Evolutionary conservation across 495 filamentous ascomycete genomes (phyloP).

Genomic region (Barbatosphaeria neglecta): DNA sequence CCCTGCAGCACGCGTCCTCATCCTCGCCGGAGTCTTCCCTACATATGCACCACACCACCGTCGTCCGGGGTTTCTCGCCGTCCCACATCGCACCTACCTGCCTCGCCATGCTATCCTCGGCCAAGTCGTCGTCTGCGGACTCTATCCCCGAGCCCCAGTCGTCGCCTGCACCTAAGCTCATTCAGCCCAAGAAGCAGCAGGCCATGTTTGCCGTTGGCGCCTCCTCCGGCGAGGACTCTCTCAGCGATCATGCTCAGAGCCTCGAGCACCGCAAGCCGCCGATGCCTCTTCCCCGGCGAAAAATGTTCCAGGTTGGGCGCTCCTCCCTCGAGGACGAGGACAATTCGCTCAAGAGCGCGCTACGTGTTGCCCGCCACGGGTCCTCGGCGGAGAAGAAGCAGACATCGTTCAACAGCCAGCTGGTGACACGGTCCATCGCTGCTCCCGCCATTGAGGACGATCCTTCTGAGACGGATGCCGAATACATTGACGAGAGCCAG

Average conservation of each 20-base stretch:
- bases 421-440: slow-evolving; percentile 52
- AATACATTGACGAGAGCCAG: slow-evolving; percentile 56
- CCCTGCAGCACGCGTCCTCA: slow-evolving; percentile 22
- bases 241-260: slow-evolving; percentile 28
- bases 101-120: slow-evolving; percentile 16
- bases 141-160: slow-evolving; percentile 31
- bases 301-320: slow-evolving; percentile 69
- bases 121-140: slow-evolving; percentile 12
- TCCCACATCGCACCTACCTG: slow-evolving; percentile 55
- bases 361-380: slow-evolving; percentile 37
- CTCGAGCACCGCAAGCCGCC: slow-evolving; percentile 37
- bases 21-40: slow-evolving; percentile 12
- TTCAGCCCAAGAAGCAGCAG: slow-evolving; percentile 35
- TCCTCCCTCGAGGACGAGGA: slow-evolving; percentile 83
- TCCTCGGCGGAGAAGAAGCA: slow-evolving; percentile 55
- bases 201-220: slow-evolving; percentile 44
- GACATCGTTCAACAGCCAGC: slow-evolving; percentile 73
- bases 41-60: slow-evolving; percentile 49
- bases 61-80: slow-evolving; percentile 82
- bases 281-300: slow-evolving; percentile 45
- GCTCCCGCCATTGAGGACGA: slow-evolving; percentile 55
- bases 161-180: slow-evolving; percentile 35
- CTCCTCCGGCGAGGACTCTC: slow-evolving; percentile 35
- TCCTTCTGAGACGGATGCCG: slow-evolving; percentile 61
- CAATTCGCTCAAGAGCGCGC: slow-evolving; percentile 63